Conservation (phyloP, 768 basidiomycete species). For the Hypsizygus marmoreus region DNA sequence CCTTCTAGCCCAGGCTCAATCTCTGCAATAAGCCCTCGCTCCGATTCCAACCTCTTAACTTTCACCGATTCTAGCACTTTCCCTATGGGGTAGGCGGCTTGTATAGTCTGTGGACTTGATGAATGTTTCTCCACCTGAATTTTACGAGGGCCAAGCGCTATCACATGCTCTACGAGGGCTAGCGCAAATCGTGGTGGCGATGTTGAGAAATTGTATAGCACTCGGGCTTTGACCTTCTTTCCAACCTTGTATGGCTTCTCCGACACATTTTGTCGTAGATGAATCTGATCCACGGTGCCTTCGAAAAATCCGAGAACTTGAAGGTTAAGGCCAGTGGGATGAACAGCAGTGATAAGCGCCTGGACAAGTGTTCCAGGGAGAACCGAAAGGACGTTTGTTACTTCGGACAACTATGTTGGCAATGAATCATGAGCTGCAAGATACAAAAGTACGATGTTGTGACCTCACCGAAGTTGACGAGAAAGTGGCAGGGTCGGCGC, state of each 20-base stretch:
- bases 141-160: slow-evolving; percentile 50
- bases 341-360: slow-evolving; percentile 75
- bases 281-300: slow-evolving; percentile 83
- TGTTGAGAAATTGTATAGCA: slow-evolving; percentile 78
- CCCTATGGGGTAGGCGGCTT: slow-evolving; percentile 73
- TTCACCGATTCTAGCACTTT: slow-evolving; percentile 70
- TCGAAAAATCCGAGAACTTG: slow-evolving; percentile 92
- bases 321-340: slow-evolving; percentile 76
- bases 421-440: too few relatives aligned
- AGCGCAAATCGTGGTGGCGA: slow-evolving; percentile 86
- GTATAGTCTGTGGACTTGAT: slow-evolving; percentile 32
- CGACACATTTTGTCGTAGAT: slow-evolving; percentile 53
- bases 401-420: slow-evolving; percentile 63
- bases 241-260: slow-evolving; percentile 58
- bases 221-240: slow-evolving; percentile 78
- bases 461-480: slow-evolving; percentile 60
- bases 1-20: slow-evolving; percentile 67
- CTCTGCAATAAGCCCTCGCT: slow-evolving; percentile 79
- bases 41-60: slow-evolving; percentile 72
- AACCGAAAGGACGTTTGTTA: slow-evolving; percentile 75
- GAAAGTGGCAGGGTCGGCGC: slow-evolving; percentile 50
- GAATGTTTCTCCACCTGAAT: slow-evolving; percentile 24
- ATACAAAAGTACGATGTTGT: too few relatives aligned
- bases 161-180: slow-evolving; percentile 70
- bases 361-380: slow-evolving; percentile 87